These are phyloP conservation scores for Cornus florida DNA, from an alignment of 148 eudicot genomes.

Conservation along the genomic window DNA sequence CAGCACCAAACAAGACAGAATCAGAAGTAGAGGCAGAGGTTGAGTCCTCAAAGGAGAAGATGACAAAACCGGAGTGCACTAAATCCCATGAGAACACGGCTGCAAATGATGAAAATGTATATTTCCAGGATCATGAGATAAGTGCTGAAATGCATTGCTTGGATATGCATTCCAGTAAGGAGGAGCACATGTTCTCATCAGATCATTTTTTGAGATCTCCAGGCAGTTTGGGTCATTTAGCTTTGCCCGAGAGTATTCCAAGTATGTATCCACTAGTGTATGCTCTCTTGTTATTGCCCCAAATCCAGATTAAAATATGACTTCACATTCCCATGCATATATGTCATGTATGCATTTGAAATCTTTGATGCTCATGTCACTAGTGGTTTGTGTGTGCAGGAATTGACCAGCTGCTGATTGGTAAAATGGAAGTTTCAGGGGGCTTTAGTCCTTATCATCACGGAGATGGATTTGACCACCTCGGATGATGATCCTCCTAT, in stretches of 20 bases:
- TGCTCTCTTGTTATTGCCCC: not conserved
- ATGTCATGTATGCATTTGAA: not conserved
- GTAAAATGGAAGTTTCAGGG: slow-evolving; percentile 9
- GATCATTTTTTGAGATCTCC: slow-evolving; percentile 3
- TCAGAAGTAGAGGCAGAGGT: slow-evolving; percentile 34
- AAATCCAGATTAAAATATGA: not conserved
- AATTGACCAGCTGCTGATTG: slow-evolving; percentile 19
- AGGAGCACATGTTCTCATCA: slow-evolving; percentile 7
- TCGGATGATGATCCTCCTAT: slow-evolving; percentile 1
- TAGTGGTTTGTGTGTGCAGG: slow-evolving; percentile 8
- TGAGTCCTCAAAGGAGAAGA: slow-evolving; percentile 32
- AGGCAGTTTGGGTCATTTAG: slow-evolving; percentile 8
- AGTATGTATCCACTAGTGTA: slow-evolving; percentile 16
- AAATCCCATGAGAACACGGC: not conserved
- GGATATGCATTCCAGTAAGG: slow-evolving; percentile 1
- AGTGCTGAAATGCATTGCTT: slow-evolving; percentile 6
- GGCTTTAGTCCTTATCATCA: slow-evolving; percentile 17
- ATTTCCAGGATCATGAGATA: slow-evolving; percentile 2
- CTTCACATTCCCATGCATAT: not conserved
- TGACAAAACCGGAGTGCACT: slow-evolving; percentile 10
- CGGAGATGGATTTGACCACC: slow-evolving; percentile 1
- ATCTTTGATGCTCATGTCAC: not conserved
- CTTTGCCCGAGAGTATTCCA: slow-evolving; percentile 11
- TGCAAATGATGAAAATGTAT: not conserved
- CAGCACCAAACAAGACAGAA: slow-evolving; percentile 18